phyloP scores from a whole-genome alignment of 2,329 filamentous ascomycete species.

The Cercospora berteroae region DNA sequence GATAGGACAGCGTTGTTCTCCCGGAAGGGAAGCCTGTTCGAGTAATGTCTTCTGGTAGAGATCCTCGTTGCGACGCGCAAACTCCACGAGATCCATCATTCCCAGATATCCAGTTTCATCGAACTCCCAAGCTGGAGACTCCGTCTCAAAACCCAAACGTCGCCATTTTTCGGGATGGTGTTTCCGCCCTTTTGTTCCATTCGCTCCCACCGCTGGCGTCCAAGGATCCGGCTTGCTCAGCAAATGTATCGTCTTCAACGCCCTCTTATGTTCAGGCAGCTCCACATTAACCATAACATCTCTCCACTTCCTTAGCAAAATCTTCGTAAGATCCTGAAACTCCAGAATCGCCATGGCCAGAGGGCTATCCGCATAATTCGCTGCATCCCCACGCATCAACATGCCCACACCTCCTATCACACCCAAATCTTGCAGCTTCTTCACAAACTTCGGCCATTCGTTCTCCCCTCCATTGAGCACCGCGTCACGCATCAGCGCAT shows the following conservation, averaged over 20 bases:
- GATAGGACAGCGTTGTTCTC: conserved; percentile 76
- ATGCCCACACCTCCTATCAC: conserved; percentile 86
- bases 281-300: conserved; percentile 82
- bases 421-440: conserved; percentile 85
- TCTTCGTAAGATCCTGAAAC: conserved; percentile 71
- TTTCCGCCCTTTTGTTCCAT: conserved; percentile 48
- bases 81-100: conserved; percentile 97
- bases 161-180: conserved; percentile 93
- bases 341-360: conserved; percentile 85
- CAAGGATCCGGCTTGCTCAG: conserved; percentile 56
- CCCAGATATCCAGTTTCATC: conserved; percentile 82
- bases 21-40: conserved; percentile 75
- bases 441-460: conserved; percentile 96
- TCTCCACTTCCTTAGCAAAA: conserved; percentile 68
- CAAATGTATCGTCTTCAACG: conserved; percentile 80
- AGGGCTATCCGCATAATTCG: conserved; percentile 87
- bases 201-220: conserved; percentile 42
- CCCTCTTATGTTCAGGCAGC: conserved; percentile 80
- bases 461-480: conserved; percentile 73
- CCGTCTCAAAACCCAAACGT: conserved; percentile 83
- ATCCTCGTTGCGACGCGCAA: conserved; percentile 87
- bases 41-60: conserved; percentile 86
- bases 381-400: conserved; percentile 88
- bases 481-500: conserved; percentile 89
- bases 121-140: conserved; percentile 84